Evolutionary conservation across 2,329 filamentous ascomycete genomes (phyloP).

Genomic region (Apiospora aurea): DNA sequence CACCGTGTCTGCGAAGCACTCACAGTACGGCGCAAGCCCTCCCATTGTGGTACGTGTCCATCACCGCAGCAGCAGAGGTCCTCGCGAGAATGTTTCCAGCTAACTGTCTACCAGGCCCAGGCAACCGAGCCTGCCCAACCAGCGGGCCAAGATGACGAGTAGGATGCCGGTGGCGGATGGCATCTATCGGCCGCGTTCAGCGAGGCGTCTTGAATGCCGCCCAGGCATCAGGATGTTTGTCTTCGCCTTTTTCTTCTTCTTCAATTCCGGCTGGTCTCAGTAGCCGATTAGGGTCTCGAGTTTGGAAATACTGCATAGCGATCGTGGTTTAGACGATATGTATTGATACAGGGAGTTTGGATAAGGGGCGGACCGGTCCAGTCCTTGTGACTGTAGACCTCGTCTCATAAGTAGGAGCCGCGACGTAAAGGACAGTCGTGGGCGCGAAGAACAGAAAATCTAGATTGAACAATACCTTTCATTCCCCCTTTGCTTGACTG

Average conservation of each 20-base stretch:
- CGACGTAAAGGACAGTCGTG: neutral
- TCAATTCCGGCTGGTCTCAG: neutral
- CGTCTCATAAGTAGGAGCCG: neutral
- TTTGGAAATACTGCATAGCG: slow-evolving; percentile 4
- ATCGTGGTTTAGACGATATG: neutral
- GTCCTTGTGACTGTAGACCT: neutral
- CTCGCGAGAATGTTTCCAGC: neutral
- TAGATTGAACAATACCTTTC: neutral
- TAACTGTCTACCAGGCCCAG: neutral
- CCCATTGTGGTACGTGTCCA: neutral
- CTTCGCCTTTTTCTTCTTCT: neutral
- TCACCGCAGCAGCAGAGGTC: neutral
- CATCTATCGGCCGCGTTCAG: neutral
- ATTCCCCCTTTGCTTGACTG: neutral
- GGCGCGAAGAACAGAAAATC: neutral
- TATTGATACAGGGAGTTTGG: neutral
- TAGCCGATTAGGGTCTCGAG: neutral
- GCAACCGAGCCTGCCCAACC: neutral
- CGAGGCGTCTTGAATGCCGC: neutral
- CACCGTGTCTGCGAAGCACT: neutral
- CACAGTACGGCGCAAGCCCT: neutral
- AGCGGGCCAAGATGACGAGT: neutral
- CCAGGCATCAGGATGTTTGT: neutral
- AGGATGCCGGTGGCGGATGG: neutral
- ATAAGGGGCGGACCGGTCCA: neutral